Evolutionary conservation across 768 basidiomycete species (phyloP).

Genomic region (Hebeloma cylindrosporum): DNA sequence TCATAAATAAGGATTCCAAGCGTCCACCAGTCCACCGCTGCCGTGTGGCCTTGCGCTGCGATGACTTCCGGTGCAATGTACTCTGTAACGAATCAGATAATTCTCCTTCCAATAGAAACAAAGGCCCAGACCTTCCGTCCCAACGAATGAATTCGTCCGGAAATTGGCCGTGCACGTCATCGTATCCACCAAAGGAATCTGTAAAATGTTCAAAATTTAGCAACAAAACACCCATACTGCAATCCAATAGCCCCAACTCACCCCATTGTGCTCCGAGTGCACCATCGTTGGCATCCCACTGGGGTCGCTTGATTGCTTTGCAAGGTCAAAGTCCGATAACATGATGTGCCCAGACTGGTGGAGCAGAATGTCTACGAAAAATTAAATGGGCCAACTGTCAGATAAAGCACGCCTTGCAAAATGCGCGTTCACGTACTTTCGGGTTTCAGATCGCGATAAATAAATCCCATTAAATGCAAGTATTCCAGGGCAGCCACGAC

Average conservation of each 20-base stretch:
- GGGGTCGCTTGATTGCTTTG: constrained; percentile 88
- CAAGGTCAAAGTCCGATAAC: constrained; percentile 98
- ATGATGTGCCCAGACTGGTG: constrained; percentile 99
- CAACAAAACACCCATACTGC: constrained; percentile 7
- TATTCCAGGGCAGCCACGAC: constrained; percentile 98
- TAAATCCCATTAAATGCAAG: constrained; percentile 98
- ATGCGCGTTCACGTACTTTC: constrained; percentile 73
- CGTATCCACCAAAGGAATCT: constrained; percentile 95
- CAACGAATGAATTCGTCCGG: constrained; percentile 98
- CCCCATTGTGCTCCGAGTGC: constrained; percentile 87
- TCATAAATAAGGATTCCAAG: constrained; percentile 98
- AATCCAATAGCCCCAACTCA: constrained; percentile 36
- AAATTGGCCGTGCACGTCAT: constrained; percentile 97
- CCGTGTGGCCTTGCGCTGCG: constrained; percentile 93
- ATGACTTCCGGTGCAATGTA: constrained; percentile 99
- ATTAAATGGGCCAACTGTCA: constrained; percentile 18
- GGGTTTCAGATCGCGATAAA: constrained; percentile 98
- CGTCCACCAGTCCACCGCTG: constrained; percentile 99
- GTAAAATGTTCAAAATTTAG: constrained; percentile 16
- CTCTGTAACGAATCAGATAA: constrained; percentile 49
- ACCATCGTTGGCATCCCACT: constrained; percentile 87
- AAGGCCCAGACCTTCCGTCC: constrained; percentile 82
- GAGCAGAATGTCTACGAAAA: constrained; percentile 80
- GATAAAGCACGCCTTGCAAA: constrained; percentile 8
- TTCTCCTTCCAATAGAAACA: constrained; percentile 23